Evolutionary conservation across 2,329 filamentous ascomycete genomes (phyloP), one percentile per base, ranked within the genome.

Genomic region (Rachicladosporium sp.): DNA sequence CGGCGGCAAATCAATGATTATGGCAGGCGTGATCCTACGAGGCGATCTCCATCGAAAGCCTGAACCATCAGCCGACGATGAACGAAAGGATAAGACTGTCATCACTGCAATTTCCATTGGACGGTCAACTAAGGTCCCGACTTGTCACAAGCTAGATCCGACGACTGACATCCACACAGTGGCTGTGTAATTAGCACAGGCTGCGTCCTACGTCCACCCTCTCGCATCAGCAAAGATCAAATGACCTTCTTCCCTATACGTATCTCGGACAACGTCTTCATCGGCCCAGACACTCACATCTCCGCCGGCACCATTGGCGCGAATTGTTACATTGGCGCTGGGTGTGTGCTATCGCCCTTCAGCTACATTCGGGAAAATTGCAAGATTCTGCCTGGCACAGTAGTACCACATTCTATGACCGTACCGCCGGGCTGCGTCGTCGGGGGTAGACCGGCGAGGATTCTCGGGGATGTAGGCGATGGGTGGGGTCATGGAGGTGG

Each of bases 361-460:
- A 82, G 80, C 36, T 89, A 95, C 44, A 76, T 96, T 56, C 95
- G 94, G 61, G 91, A 96, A 59, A 93, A 86, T 55, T 86, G 93
- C 36, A 81, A 82, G 59, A 77, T 98, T 32, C 64, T 96, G 49
- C 86, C 94, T 44, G 82, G 82, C 23, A 77, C 84, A 0, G 80
- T 95, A 3, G 74, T 98, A 4, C 83, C 91, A 2, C 70, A 82
- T 0, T 82, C 86, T 44, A 93, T 93, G 79, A 85, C 96, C 15
- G 82, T 96, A 40, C 87, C 89, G 1, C 88, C 86, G 56, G 93
- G 91, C 58, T 88, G 80, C 40, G 76, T 96, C 40, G 87, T 98
- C n/a, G 89, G 80, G 0, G 87, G 87, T 0, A 69, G 75, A 54
- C 87, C 87, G 1, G 87, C 80, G 0, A 70, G 81, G 40, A 80